phyloP scores from a whole-genome alignment of 2,329 filamentous ascomycete genomes.

The Rutstroemia sydowiana region DNA sequence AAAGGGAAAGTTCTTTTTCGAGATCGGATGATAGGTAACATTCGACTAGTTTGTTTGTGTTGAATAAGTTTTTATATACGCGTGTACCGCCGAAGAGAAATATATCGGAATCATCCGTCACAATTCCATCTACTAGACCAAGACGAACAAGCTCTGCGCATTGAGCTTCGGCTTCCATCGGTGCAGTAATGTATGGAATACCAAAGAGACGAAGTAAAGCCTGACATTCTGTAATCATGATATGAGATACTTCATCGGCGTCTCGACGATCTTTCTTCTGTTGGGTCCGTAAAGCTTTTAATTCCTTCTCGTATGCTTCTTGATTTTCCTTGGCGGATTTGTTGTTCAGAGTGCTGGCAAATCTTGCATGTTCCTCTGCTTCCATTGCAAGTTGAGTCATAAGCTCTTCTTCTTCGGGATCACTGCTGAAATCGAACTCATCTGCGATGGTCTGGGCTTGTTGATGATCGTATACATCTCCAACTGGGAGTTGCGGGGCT shows the following conservation, averaged over 20 bases:
- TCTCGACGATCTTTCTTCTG: slow-evolving; percentile 95
- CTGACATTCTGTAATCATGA: slow-evolving; percentile 95
- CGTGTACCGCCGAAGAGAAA: slow-evolving; percentile 95
- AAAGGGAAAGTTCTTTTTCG: slow-evolving; percentile 81
- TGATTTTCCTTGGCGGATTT: slow-evolving; percentile 62
- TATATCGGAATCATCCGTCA: slow-evolving; percentile 94
- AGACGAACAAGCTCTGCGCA: slow-evolving; percentile 84
- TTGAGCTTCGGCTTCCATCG: slow-evolving; percentile 98
- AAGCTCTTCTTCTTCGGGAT: slow-evolving; percentile 87
- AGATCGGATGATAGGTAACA: slow-evolving; percentile 83
- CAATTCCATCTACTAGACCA: slow-evolving; percentile 90
- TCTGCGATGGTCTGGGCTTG: slow-evolving; percentile 32
- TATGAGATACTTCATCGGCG: slow-evolving; percentile 91
- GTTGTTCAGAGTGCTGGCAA: slow-evolving; percentile 79
- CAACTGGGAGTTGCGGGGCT: slow-evolving; percentile 1
- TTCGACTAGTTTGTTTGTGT: slow-evolving; percentile 94
- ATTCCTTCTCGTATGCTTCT: slow-evolving; percentile 77
- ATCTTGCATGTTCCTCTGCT: slow-evolving; percentile 88
- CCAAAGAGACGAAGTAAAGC: slow-evolving; percentile 84
- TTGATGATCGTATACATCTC: slow-evolving; percentile 19
- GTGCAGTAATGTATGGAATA: slow-evolving; percentile 91
- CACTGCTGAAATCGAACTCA: slow-evolving; percentile 66
- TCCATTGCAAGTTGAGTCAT: slow-evolving; percentile 80
- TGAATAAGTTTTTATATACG: slow-evolving; percentile 99
- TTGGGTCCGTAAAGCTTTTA: slow-evolving; percentile 81